Base-by-base conservation (phyloP, 805 yeast genomes). In the Tetrapisispora pingtungensis region DNA sequence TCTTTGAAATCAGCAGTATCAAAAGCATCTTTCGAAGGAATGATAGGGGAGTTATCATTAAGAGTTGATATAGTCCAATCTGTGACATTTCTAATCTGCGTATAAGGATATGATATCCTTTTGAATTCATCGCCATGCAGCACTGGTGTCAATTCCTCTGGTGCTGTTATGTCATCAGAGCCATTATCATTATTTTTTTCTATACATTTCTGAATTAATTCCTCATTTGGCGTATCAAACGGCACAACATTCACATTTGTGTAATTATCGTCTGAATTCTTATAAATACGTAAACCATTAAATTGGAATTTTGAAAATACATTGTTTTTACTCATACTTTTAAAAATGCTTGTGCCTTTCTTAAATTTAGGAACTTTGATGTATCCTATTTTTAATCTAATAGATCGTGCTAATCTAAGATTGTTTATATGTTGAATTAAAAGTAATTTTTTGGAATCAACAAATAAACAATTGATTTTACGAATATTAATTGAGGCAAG, bases 41-140 rank as follows among this genome's bases (percentile, higher is more conserved):
- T 50, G 2, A 60, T 56, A 7, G 63, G 64, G 1, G 65, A 57
- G 30, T 48, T 51, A 31, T 56, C 64, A 42, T 56, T 47, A 15
- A 57, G 41, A 6, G 39, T 26, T 8, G 41, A 33, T 4, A 39
- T 22, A 1, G 34, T 42, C 41, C 41, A 36, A 32, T 32, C 45
- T 7, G 45, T 24, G 3, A 42, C 24, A 13, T 22, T 26, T 32
- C 45, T 42, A 1, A 34, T 34, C 3, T 35, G 31, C 2, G 17
- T 30, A 30, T 19, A 19, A 2, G 22, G 15, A 12, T 12, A 12
- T 15, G 33, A 14, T 8, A 32, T 6, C 24, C 27, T n/a, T 1
- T 36, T 39, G 32, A 36, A 36, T 8, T 32, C 40, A 10, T 14
- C 10, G 6, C 20, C 6, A 17, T 17, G 13, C 36, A 36, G 30